Conservation (phyloP, 2,329 filamentous ascomycete species). For the Exophiala alcalophila region DNA sequence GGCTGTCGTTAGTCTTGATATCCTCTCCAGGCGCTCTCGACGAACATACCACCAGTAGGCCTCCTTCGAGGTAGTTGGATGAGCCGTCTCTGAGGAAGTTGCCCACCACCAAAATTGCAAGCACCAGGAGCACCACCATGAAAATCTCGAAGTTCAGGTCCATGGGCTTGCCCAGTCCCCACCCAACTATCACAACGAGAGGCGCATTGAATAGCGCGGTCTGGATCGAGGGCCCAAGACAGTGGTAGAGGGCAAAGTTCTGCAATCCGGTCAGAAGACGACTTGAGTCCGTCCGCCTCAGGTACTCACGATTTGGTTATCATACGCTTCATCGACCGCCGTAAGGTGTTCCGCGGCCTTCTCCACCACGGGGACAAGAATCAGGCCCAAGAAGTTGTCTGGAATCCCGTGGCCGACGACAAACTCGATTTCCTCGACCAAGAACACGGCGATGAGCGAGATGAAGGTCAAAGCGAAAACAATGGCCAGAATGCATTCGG, state of each 20-base stretch:
- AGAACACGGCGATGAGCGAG: conserved; percentile 67
- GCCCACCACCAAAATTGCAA: conserved; percentile 81
- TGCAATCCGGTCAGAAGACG: conserved; percentile 23
- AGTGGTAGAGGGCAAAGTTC: conserved; percentile 81
- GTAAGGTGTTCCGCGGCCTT: conserved; percentile 84
- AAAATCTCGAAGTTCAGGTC: conserved; percentile 84
- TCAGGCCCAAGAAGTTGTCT: conserved; percentile 65
- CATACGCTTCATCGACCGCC: conserved; percentile 79
- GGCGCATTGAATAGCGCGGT: conserved; percentile 86
- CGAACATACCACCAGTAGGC: conserved; percentile 63
- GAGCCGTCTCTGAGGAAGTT: conserved; percentile 85
- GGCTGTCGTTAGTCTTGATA: not conserved
- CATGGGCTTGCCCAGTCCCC: conserved; percentile 69
- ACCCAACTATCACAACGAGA: conserved; percentile 77
- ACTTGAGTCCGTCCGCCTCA: conserved; percentile 12
- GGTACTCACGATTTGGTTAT: conserved; percentile 54
- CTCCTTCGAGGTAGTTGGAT: conserved; percentile 85
- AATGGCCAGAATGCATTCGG: conserved; percentile 67
- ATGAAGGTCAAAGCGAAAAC: conserved; percentile 64
- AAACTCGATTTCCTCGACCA: conserved; percentile 69
- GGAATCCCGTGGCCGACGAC: conserved; percentile 55
- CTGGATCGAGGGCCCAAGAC: conserved; percentile 82
- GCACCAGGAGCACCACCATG: conserved; percentile 75
- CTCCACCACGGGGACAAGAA: conserved; percentile 66
- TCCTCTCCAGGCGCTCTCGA: not conserved